Percentiles rank a stretch among this genome's conserved stretches.
phyloP scores from a whole-genome alignment of 306 rosid genomes.

The Prunus mume region DNA sequence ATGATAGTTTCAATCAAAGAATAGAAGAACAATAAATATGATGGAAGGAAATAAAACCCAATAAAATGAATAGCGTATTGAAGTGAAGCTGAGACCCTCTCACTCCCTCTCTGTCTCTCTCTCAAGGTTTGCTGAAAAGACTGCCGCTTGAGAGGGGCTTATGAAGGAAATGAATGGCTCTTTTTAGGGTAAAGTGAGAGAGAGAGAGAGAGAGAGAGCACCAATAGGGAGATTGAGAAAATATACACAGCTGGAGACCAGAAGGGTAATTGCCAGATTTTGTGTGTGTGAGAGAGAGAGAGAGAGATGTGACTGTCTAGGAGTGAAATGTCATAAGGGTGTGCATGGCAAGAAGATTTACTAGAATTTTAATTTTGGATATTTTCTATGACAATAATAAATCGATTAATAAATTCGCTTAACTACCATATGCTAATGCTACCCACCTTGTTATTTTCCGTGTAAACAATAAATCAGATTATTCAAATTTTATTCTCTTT shows the following conservation, averaged over 20 bases:
- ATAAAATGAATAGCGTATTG: slow-evolving; percentile 14
- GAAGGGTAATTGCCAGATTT: slow-evolving; percentile 35
- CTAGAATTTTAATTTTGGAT: not conserved
- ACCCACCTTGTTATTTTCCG: not conserved
- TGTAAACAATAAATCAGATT: not conserved
- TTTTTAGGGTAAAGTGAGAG: slow-evolving; percentile 52
- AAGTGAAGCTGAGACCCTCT: slow-evolving; percentile 9
- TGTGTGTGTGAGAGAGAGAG: not conserved
- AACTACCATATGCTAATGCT: not conserved
- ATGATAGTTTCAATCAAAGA: not conserved
- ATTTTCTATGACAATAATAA: slow-evolving; percentile 7
- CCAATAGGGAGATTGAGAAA: slow-evolving; percentile 32
- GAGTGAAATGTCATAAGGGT: slow-evolving; percentile 4
- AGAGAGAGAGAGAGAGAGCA: slow-evolving; percentile 29
- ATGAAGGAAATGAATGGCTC: slow-evolving; percentile 64
- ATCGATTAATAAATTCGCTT: not conserved
- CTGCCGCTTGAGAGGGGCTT: slow-evolving; percentile 45
- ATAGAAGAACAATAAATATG: slow-evolving; percentile 19
- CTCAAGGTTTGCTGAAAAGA: slow-evolving; percentile 43
- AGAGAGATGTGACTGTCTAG: not conserved
- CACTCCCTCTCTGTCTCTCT: slow-evolving; percentile 20
- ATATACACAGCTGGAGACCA: slow-evolving; percentile 12
- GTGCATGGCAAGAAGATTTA: slow-evolving; percentile 3
- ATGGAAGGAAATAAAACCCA: slow-evolving; percentile 31
- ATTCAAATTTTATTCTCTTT: not conserved